Conservation (phyloP, 805 yeast species). For the Huiozyma naganishii region DNA sequence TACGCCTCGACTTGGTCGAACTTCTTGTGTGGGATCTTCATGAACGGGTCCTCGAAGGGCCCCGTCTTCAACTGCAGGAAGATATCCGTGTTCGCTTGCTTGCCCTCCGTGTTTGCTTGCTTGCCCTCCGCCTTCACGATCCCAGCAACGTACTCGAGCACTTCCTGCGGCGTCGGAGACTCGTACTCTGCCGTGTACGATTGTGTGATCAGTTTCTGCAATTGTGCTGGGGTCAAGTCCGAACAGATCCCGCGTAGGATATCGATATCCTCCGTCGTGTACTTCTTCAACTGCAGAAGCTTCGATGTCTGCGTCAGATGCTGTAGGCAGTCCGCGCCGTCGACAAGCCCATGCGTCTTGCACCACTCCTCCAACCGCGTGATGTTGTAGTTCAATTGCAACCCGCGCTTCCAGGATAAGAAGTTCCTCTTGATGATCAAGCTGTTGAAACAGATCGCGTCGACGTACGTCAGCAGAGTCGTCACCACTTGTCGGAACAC, state of each 20-base stretch:
- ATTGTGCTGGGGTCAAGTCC: constrained; percentile 87
- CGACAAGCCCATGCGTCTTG: constrained; percentile 81
- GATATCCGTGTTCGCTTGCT: constrained; percentile 42
- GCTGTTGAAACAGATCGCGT: constrained; percentile 91
- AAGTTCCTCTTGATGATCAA: constrained; percentile 89
- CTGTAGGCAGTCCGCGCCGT: constrained; percentile 72
- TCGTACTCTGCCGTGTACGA: constrained; percentile 92
- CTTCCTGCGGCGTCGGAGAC: constrained; percentile 76
- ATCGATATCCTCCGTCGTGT: constrained; percentile 78
- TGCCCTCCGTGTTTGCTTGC: constrained; percentile 40
- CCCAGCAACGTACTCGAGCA: constrained; percentile 71
- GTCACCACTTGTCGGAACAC: constrained; percentile 76
- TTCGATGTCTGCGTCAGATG: constrained; percentile 91
- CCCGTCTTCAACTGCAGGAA: constrained; percentile 62
- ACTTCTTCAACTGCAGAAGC: constrained; percentile 82
- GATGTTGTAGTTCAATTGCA: constrained; percentile 91
- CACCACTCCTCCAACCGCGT: constrained; percentile 98
- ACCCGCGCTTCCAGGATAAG: constrained; percentile 94
- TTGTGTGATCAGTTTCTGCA: constrained; percentile 82
- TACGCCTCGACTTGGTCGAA: constrained; percentile 78
- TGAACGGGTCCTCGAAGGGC: constrained; percentile 75
- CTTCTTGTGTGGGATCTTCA: constrained; percentile 62
- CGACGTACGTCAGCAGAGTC: constrained; percentile 77
- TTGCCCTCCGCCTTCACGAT: constrained; percentile 53
- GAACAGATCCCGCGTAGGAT: constrained; percentile 92